Conservation (phyloP, 495 filamentous ascomycete species). For the Baudoinia panamericana region DNA sequence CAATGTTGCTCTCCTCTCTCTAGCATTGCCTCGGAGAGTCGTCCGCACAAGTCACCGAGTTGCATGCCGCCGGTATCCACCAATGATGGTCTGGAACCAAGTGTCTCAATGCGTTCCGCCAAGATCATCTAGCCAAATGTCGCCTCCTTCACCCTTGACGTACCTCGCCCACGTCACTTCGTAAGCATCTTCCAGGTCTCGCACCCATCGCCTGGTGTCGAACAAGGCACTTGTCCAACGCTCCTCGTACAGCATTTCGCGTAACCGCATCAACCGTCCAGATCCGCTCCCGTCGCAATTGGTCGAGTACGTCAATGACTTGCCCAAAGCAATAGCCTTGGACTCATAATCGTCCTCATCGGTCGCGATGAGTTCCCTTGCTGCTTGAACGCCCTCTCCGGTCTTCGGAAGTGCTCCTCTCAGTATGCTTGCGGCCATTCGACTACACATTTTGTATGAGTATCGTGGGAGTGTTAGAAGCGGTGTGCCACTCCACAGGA, state of each 20-base stretch:
- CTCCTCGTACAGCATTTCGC: constrained; percentile 66
- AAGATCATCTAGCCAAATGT: constrained; percentile 45
- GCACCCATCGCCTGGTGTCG: constrained; percentile 85
- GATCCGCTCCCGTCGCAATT: constrained; percentile 28
- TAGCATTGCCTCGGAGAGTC: too few species aligned
- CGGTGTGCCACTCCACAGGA: constrained; percentile 91
- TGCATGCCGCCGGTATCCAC: too few species aligned
- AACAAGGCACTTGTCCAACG: constrained; percentile 79
- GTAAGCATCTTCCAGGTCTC: constrained; percentile 81
- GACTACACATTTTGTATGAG: constrained; percentile 95
- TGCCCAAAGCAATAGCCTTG: constrained; percentile 60
- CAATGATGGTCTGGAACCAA: too few species aligned
- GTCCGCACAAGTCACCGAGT: too few species aligned
- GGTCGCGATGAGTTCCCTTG: constrained; percentile 59
- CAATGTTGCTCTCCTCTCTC: too few species aligned
- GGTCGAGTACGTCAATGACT: constrained; percentile 5
- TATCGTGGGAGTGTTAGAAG: constrained; percentile 89
- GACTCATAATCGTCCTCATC: constrained; percentile 74
- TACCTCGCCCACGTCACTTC: constrained; percentile 76
- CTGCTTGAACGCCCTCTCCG: constrained; percentile 51
- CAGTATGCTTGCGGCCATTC: constrained; percentile 92
- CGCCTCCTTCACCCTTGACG: constrained; percentile 76
- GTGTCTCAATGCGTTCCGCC: too few species aligned
- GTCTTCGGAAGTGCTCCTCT: constrained; percentile 70
- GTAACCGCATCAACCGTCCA: constrained; percentile 60